These are phyloP conservation scores for Rhizopogon rudus DNA, from an alignment of 768 basidiomycete species.

Conservation along the genomic window DNA sequence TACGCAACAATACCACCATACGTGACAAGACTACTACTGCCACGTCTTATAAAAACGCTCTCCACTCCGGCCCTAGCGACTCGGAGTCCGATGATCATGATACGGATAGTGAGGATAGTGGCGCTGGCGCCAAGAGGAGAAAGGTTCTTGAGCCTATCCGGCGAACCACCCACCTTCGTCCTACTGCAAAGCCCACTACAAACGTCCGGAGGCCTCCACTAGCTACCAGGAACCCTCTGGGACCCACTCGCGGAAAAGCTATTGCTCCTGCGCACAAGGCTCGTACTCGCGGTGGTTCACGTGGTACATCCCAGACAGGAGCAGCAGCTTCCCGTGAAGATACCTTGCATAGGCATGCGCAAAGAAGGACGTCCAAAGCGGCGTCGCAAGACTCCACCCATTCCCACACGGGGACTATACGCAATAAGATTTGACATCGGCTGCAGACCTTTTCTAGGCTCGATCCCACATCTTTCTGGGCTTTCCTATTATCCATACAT, in stretches of 20 bases:
- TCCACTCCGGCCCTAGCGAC: slow-evolving; percentile 18
- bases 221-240: slow-evolving; percentile 5
- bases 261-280: slow-evolving; percentile 4
- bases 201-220: slow-evolving; percentile 10
- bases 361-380: not conserved
- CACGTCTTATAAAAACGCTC: slow-evolving; percentile 7
- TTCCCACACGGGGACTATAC: slow-evolving; percentile 4
- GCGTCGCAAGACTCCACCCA: not conserved
- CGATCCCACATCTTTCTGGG: not conserved
- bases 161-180: slow-evolving; percentile 23
- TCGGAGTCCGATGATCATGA: slow-evolving; percentile 8
- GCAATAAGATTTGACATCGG: slow-evolving; percentile 17
- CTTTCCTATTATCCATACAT: not conserved
- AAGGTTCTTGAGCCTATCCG: slow-evolving; percentile 19
- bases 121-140: slow-evolving; percentile 18
- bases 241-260: slow-evolving; percentile 7
- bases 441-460: slow-evolving; percentile 16
- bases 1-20: slow-evolving; percentile 20
- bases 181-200: slow-evolving; percentile 9
- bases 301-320: not conserved
- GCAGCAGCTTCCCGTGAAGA: not conserved
- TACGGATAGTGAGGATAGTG: slow-evolving; percentile 6
- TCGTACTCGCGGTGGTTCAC: slow-evolving; percentile 5
- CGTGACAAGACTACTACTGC: slow-evolving; percentile 14
- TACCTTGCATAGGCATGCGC: not conserved